Conservation (phyloP, 257 asterid genomes). For the Ocimum tenuiflorum region DNA sequence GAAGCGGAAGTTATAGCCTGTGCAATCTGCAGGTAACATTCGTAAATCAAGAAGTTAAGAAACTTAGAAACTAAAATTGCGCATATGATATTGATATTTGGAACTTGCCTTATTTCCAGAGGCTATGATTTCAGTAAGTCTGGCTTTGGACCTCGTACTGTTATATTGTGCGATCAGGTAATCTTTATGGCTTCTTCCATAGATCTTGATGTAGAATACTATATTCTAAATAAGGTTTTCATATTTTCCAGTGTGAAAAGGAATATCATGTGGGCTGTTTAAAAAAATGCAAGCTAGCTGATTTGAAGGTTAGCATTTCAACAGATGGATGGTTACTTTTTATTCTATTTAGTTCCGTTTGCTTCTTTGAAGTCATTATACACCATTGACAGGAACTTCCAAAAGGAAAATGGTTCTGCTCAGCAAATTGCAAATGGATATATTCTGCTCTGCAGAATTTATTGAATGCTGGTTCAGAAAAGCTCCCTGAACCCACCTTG, state of each 20-base stretch:
- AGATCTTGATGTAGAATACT: constrained; percentile 8
- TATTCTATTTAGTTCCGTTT: neutral
- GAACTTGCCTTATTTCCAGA: constrained; percentile 36
- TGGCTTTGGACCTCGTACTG: constrained; percentile 99
- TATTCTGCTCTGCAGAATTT: constrained; percentile 61
- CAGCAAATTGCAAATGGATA: constrained; percentile 64
- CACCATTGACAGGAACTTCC: constrained; percentile 70
- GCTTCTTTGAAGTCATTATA: constrained; percentile 15
- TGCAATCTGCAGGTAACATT: constrained; percentile 81
- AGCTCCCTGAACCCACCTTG: constrained; percentile 63
- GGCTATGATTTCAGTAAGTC: constrained; percentile 92
- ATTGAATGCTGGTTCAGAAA: constrained; percentile 66
- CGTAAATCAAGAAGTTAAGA: neutral
- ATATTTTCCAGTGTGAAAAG: constrained; percentile 73
- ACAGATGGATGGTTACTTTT: neutral
- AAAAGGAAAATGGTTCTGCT: constrained; percentile 94
- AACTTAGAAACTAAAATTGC: neutral
- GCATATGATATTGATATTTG: constrained; percentile 1
- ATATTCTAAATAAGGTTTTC: constrained; percentile 15
- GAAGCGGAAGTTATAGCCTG: constrained; percentile 93
- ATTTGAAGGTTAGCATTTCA: constrained; percentile 64
- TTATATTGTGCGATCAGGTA: constrained; percentile 96
- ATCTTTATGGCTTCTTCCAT: constrained; percentile 21
- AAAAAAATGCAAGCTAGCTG: constrained; percentile 83
- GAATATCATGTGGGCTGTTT: constrained; percentile 98